phyloP scores from a whole-genome alignment of 1,284 basidiomycete genomes.

The Tylopilus sp. region DNA sequence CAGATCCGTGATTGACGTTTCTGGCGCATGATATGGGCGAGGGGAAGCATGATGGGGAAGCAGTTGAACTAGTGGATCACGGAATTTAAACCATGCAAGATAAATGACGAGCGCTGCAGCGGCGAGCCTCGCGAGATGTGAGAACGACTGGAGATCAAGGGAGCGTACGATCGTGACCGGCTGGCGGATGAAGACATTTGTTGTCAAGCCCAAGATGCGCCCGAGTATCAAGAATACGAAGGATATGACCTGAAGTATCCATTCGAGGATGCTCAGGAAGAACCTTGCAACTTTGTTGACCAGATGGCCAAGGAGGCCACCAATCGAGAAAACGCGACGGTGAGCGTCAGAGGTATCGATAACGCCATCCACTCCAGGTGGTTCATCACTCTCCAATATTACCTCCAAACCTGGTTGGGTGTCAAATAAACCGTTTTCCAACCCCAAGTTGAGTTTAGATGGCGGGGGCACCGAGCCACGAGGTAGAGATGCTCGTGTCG shows the following conservation, averaged over 20 bases:
- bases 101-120: slow-evolving; percentile 41
- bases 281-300: slow-evolving; percentile 37
- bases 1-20: slow-evolving; percentile 60
- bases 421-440: slow-evolving; percentile 41
- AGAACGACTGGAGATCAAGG: slow-evolving; percentile 29
- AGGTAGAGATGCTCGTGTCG: slow-evolving; percentile 31
- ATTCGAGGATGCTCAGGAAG: slow-evolving; percentile 40
- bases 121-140: slow-evolving; percentile 35
- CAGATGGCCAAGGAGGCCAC: slow-evolving; percentile 42
- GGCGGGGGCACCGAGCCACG: slow-evolving; percentile 38
- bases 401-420: slow-evolving; percentile 50
- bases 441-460: slow-evolving; percentile 17
- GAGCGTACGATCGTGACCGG: slow-evolving; percentile 42
- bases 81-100: slow-evolving; percentile 41
- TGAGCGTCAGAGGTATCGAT: slow-evolving; percentile 22
- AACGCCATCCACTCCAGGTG: slow-evolving; percentile 32
- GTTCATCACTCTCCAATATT: slow-evolving; percentile 58
- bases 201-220: slow-evolving; percentile 41
- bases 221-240: slow-evolving; percentile 34
- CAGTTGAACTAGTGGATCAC: slow-evolving; percentile 31
- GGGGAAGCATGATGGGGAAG: slow-evolving; percentile 24
- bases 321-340: slow-evolving; percentile 39
- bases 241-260: slow-evolving; percentile 33
- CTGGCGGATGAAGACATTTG: slow-evolving; percentile 39
- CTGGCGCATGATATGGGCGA: slow-evolving; percentile 44